phyloP scores from a whole-genome alignment of 2,329 filamentous ascomycete genomes.

The Fusarium equiseti region DNA sequence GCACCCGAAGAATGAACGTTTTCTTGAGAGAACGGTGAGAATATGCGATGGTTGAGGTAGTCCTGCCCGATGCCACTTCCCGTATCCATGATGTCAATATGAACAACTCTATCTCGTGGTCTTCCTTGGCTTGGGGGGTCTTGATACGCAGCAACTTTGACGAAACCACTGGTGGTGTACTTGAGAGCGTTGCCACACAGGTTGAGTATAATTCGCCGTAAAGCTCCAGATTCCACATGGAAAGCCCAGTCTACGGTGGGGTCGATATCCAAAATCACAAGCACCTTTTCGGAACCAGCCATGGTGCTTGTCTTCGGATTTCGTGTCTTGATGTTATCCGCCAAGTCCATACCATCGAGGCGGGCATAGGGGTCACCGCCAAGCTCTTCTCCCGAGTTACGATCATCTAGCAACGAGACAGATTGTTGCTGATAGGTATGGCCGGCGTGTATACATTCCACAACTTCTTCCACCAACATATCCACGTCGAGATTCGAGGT shows the following conservation, averaged over 20 bases:
- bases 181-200: conserved; percentile 73
- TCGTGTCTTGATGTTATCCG: conserved; percentile 1
- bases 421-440: conserved; percentile 41
- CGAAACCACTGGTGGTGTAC: conserved; percentile 60
- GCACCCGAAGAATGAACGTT: conserved; percentile 69
- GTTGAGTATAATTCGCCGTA: conserved; percentile 70
- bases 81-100: conserved; percentile 69
- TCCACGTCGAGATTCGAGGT: conserved; percentile 49
- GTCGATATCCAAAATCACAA: conserved; percentile 55
- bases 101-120: conserved; percentile 33
- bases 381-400: background rate
- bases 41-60: conserved; percentile 70
- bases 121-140: background rate
- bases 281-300: conserved; percentile 26
- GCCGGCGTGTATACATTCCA: conserved; percentile 61
- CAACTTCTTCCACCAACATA: conserved; percentile 59
- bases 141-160: conserved; percentile 49
- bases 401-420: conserved; percentile 12
- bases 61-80: conserved; percentile 74
- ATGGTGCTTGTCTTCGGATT: background rate
- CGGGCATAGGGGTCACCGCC: conserved; percentile 8
- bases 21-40: conserved; percentile 74
- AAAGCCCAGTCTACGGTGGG: conserved; percentile 64
- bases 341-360: conserved; percentile 31
- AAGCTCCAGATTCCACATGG: conserved; percentile 64